phyloP scores from a whole-genome alignment of 352 stramenopile species.

The Pythium aristosporum region DNA sequence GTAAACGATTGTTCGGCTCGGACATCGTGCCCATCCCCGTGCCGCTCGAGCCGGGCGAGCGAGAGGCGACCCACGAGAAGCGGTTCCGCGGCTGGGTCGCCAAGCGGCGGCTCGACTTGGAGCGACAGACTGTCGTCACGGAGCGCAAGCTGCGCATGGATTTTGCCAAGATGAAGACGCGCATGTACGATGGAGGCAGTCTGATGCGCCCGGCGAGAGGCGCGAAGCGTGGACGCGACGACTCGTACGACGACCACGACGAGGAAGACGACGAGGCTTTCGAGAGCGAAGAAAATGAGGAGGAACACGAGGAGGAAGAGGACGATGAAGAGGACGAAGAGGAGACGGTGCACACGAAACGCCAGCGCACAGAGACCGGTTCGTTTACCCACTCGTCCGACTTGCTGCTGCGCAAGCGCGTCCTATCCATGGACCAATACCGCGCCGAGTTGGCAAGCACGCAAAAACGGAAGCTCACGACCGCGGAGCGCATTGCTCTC shows the following conservation, averaged over 20 bases:
- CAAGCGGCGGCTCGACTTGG: conserved; percentile 9
- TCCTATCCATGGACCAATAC: conserved; percentile 3
- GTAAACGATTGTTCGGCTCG: background rate
- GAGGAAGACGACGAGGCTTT: conserved; percentile 2
- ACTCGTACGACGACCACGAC: conserved; percentile 5
- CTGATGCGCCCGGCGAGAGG: background rate
- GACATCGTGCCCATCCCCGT: conserved; percentile 12
- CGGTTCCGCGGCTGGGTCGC: conserved; percentile 8
- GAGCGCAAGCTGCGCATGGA: conserved; percentile 11
- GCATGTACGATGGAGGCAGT: background rate
- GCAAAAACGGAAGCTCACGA: background rate
- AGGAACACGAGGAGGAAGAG: conserved; percentile 4
- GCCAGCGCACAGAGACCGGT: background rate
- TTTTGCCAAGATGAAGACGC: conserved; percentile 13
- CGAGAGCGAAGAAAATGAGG: background rate
- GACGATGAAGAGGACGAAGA: background rate
- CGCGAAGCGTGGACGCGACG: background rate
- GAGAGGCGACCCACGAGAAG: conserved; percentile 5
- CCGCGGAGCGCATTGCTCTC: background rate
- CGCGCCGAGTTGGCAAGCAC: conserved; percentile 4
- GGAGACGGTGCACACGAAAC: background rate
- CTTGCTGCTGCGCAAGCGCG: conserved; percentile 6
- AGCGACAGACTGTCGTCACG: background rate
- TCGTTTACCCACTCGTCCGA: background rate
- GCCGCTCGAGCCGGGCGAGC: conserved; percentile 6